A percentile compares a stretch with the other conserved stretches of the same genome.
Conservation (phyloP, 2,329 filamentous ascomycete genomes). For the Phaeomoniella chlamydospora region DNA sequence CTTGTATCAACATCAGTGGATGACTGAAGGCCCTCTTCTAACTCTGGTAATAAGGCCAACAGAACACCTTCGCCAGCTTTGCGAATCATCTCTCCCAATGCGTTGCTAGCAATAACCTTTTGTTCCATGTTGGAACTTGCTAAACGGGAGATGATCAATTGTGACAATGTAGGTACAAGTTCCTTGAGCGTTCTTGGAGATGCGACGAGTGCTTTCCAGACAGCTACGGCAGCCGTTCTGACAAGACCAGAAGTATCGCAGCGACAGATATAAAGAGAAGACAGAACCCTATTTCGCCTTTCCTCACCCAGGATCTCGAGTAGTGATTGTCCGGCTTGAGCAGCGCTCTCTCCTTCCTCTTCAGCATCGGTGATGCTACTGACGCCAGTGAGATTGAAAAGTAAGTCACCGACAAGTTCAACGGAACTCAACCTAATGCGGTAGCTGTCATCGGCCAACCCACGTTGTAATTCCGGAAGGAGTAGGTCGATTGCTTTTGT, state of each 20-base stretch:
- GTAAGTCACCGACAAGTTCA: conserved; percentile 85
- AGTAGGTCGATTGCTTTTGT: conserved; percentile 87
- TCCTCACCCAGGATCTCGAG: conserved; percentile 90
- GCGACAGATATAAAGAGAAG: conserved; percentile 93
- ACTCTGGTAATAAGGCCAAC: conserved; percentile 71
- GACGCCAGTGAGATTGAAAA: conserved; percentile 96
- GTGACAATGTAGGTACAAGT: conserved; percentile 83
- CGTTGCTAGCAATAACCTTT: conserved; percentile 96
- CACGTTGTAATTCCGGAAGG: conserved; percentile 86
- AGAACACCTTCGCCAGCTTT: conserved; percentile 93
- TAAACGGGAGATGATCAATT: conserved; percentile 84
- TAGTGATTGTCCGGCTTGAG: conserved; percentile 82
- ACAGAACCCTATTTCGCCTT: conserved; percentile 91
- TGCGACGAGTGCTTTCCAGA: conserved; percentile 95
- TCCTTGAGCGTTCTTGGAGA: conserved; percentile 88
- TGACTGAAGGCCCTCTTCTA: conserved; percentile 78
- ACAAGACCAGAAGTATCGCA: conserved; percentile 92
- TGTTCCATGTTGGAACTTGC: conserved; percentile 97
- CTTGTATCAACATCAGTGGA: conserved; percentile 85
- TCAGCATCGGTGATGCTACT: conserved; percentile 63
- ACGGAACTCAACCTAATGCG: conserved; percentile 97
- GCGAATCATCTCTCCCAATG: conserved; percentile 87
- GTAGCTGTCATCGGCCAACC: conserved; percentile 93
- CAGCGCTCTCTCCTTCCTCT: conserved; percentile 59
- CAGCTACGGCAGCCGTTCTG: conserved; percentile 72